Percentiles rank a stretch among this genome's conserved stretches.
phyloP scores from a whole-genome alignment of 1,284 basidiomycete genomes.

The Kalmanozyma brasiliensis region DNA sequence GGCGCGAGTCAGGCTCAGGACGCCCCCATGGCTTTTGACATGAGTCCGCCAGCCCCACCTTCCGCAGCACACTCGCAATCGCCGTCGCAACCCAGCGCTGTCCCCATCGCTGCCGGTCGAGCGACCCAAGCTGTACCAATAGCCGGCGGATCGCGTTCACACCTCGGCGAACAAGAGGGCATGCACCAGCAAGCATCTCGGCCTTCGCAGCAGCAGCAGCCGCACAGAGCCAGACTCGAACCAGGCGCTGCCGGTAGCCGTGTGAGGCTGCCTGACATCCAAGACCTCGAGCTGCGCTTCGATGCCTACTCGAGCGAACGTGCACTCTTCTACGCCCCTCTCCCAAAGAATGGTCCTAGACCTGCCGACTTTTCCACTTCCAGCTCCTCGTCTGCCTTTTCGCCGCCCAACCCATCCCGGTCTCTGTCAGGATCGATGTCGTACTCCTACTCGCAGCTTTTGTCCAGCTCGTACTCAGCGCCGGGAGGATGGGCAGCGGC shows the following conservation, averaged over 20 bases:
- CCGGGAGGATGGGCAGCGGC: slow-evolving; percentile 41
- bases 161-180: background rate
- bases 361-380: slow-evolving; percentile 32
- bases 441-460: slow-evolving; percentile 39
- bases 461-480: slow-evolving; percentile 40
- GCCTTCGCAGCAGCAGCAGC: background rate
- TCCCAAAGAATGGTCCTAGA: slow-evolving; percentile 31
- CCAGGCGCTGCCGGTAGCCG: slow-evolving; percentile 29
- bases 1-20: background rate
- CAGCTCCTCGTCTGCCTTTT: slow-evolving; percentile 32
- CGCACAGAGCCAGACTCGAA: slow-evolving; percentile 6
- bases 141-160: slow-evolving; percentile 1
- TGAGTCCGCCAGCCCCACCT: slow-evolving; percentile 13
- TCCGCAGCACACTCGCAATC: slow-evolving; percentile 1
- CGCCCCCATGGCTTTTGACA: slow-evolving; percentile 3
- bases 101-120: slow-evolving; percentile 8
- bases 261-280: slow-evolving; percentile 35
- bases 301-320: slow-evolving; percentile 35
- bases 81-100: no score
- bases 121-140: background rate
- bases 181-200: background rate
- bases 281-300: slow-evolving; percentile 41
- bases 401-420: slow-evolving; percentile 15
- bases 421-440: slow-evolving; percentile 33
- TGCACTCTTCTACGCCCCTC: slow-evolving; percentile 41